Conservation (phyloP, 495 filamentous ascomycete species). For the Lepraria neglecta region DNA sequence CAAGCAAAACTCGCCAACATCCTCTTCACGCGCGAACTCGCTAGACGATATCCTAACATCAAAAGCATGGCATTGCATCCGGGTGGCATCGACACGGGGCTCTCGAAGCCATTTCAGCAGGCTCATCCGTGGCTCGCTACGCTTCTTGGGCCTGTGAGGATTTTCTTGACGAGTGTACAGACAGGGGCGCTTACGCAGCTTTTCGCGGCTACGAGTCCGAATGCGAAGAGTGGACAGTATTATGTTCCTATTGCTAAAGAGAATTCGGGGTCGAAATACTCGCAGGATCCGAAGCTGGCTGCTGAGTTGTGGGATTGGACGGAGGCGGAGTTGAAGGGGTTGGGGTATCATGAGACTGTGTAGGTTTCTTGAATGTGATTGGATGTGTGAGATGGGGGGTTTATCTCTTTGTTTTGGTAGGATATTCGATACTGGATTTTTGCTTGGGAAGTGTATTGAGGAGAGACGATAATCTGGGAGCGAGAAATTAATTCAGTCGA, state of each 20-base stretch:
- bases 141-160: slow-evolving; percentile 13
- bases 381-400: too few species aligned
- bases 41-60: slow-evolving; percentile 50
- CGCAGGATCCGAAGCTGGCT: slow-evolving; percentile 24
- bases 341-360: slow-evolving; percentile 9
- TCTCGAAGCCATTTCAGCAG: slow-evolving; percentile 36
- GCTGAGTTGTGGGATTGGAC: slow-evolving; percentile 32
- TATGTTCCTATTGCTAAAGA: slow-evolving; percentile 50
- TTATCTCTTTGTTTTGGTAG: too few species aligned
- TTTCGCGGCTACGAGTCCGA: slow-evolving; percentile 39
- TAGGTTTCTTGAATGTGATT: too few species aligned
- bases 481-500: too few species aligned
- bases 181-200: slow-evolving; percentile 53
- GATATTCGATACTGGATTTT: too few species aligned
- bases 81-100: slow-evolving; percentile 52
- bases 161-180: slow-evolving; percentile 29
- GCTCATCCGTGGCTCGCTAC: slow-evolving; percentile 30
- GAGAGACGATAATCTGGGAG: too few species aligned
- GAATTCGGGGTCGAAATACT: slow-evolving; percentile 34
- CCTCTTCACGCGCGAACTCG: slow-evolving; percentile 54
- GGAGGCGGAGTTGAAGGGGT: slow-evolving; percentile 24
- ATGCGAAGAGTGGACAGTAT: slow-evolving; percentile 46
- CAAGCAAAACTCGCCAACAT: slow-evolving; percentile 66
- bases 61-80: slow-evolving; percentile 56
- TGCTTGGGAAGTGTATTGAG: too few species aligned